Evolutionary conservation across 176 grass and related monocot genomes (phyloP), one percentile per base, ranked within the genome.

Genomic region (Aegilops sharonensis): DNA sequence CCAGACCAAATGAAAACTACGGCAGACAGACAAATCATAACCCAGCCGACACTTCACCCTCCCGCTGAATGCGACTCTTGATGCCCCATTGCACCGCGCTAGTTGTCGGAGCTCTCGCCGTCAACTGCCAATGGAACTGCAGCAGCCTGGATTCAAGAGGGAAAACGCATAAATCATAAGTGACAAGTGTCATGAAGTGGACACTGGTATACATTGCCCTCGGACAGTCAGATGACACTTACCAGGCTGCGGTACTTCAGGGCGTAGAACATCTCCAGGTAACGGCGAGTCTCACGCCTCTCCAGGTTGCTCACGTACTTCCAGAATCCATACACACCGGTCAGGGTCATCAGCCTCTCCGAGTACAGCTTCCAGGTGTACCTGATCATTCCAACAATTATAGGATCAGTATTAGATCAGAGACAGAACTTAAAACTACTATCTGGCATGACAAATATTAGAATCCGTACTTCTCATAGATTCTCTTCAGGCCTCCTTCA

Each of bases 351-450:
- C 86, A 98, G 85, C 89, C 96, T 98, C 90, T 98, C 96, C 0
- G 96, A 95, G 86, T 98, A 98, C 54, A 98, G 87, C 96, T 98
- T 98, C 96, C 96, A 98, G 64, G 96, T 98, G 88, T 98, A 98
- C 89, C 95, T 97, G 67, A 61, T 20, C 15, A 82, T 74, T 83
- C 47, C 47, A 18, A 34, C 75, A 66, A 27, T 64, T 70, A 11
- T 25, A 77, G 17, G 24, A 68, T 88, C 62, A 88, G 2, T 50
- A 84, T 77, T 80, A 69, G 52, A 0, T 47, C 50, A 15, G 24
- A 12, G 2, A 29, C 12, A 81, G 37, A 77, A 21, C 18, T 9
- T 59, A 3, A 0, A 59, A 59, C 4, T 70, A 59, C 4, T 70
- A 17, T 35, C 36, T 60, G 13, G 56, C n/a, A 61, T 1, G 11